phyloP scores from a whole-genome alignment of 75 land plant genomes.

The Pseudotsuga menziesii region DNA sequence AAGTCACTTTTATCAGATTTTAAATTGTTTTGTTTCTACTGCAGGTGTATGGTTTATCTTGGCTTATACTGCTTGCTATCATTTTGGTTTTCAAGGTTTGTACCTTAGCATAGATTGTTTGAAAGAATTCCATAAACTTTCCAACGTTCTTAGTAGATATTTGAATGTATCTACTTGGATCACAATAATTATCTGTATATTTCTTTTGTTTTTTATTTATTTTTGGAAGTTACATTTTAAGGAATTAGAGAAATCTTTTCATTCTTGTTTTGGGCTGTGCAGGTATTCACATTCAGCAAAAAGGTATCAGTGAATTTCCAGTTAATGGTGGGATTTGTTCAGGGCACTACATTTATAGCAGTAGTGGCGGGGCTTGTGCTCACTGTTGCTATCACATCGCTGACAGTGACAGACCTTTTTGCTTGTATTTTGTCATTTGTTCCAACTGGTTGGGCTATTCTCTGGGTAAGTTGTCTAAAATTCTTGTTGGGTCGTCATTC shows the following conservation, averaged over 20 bases:
- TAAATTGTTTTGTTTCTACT: neutral
- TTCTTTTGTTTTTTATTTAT: no score
- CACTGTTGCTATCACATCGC: conserved; percentile 37
- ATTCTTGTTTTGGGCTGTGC: no score
- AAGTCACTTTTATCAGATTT: neutral
- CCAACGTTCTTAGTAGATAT: no score
- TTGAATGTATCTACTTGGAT: no score
- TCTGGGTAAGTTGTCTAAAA: conserved; percentile 60
- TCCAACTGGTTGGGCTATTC: conserved; percentile 81
- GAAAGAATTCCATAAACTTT: no score
- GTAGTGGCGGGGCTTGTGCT: conserved; percentile 51
- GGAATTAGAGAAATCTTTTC: no score
- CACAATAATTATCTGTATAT: no score
- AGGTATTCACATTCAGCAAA: conserved; percentile 59
- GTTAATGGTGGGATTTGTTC: conserved; percentile 62
- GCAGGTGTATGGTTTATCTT: conserved; percentile 86
- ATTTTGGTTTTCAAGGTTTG: conserved; percentile 37
- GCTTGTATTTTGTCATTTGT: conserved; percentile 71
- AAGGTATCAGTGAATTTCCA: conserved; percentile 61
- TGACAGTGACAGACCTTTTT: conserved; percentile 76
- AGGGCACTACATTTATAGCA: conserved; percentile 54
- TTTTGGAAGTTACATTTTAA: no score
- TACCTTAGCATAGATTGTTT: no score
- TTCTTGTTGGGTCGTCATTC: no score
- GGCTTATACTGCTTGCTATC: conserved; percentile 61